Evolutionary conservation across 2,329 filamentous ascomycete species (phyloP), one percentile per base, ranked within the genome.

Genomic region (Xylaria sp.): DNA sequence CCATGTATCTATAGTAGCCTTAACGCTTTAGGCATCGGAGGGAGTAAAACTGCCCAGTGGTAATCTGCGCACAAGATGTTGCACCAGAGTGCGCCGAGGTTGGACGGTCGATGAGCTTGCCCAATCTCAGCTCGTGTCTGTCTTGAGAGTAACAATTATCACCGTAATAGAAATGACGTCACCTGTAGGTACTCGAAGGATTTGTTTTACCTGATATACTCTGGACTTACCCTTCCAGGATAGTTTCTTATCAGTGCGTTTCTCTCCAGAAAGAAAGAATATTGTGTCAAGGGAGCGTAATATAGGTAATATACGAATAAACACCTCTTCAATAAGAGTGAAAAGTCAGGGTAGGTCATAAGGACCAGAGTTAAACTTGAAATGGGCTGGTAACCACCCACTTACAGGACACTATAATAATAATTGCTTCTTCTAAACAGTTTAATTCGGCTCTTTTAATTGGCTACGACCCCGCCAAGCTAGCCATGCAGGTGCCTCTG

Each of bases 391-490:
- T 44, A 54, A 18, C 50, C 39, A 34, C 51, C 15, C 13, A 28
- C 8, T n/a, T 44, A 44, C 7, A 37, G 31, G 23, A 55, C 37
- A 25, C 55, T 61, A 28, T 46, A 18, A 23, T 2, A 56, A 39
- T 58, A 57, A 34, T 66, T 66, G 50, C 57, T 63, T 54, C 63
- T 66, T 59, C 28, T 51, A 31, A 52, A 63, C 52, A 55, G n/a
- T 44, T 61, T 18, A 62, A 65, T 56, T 59, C 34, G 46, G 18
- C 65, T 59, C 62, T 70, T 62, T 51, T 70, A 62, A 70, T 65
- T 70, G 69, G 69, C 5, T 59, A 20, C 3, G 3, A 63, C 56
- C 58, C 65, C 66, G 46, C 68, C 20, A 51, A 44, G 13, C 37
- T 54, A 31, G 31, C 13, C 13, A 44, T 46, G 15, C 37, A 61